These are phyloP conservation scores for Cadophora sp. DNA, from an alignment of 2,329 filamentous ascomycete genomes.

Conservation along the genomic window DNA sequence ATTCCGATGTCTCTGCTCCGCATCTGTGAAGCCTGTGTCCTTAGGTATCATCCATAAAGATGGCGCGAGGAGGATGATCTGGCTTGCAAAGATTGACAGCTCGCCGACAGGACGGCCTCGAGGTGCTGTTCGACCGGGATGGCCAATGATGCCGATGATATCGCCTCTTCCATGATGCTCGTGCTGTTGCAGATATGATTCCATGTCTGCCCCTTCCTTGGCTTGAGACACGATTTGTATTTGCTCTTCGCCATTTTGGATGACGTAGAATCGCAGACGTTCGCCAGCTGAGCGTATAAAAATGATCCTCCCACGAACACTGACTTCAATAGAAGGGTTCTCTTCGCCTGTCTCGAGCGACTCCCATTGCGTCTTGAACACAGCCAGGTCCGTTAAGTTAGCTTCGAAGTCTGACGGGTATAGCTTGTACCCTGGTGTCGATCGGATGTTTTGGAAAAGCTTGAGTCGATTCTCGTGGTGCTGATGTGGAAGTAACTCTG, in stretches of 20 bases:
- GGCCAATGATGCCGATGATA: conserved; percentile 87
- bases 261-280: not conserved
- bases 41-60: conserved; percentile 92
- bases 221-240: conserved; percentile 92
- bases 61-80: conserved; percentile 85
- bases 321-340: not conserved
- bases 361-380: not conserved
- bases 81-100: conserved; percentile 88
- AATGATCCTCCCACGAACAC: not conserved
- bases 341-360: not conserved
- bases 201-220: conserved; percentile 72
- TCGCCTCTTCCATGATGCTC: conserved; percentile 89
- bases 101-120: conserved; percentile 72
- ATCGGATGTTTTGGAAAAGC: not conserved
- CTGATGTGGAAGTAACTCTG: not conserved
- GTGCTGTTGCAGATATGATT: conserved; percentile 85
- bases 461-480: not conserved
- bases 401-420: not conserved
- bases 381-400: not conserved
- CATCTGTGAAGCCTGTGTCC: conserved; percentile 94
- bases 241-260: conserved; percentile 1
- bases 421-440: not conserved
- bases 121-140: conserved; percentile 83
- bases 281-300: not conserved
- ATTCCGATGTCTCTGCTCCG: conserved; percentile 91